A percentile compares a stretch with the other conserved stretches of the same genome.
These are phyloP conservation scores for Colletotrichum sojae DNA, from an alignment of 2,329 filamentous ascomycete genomes.

Conservation along the genomic window DNA sequence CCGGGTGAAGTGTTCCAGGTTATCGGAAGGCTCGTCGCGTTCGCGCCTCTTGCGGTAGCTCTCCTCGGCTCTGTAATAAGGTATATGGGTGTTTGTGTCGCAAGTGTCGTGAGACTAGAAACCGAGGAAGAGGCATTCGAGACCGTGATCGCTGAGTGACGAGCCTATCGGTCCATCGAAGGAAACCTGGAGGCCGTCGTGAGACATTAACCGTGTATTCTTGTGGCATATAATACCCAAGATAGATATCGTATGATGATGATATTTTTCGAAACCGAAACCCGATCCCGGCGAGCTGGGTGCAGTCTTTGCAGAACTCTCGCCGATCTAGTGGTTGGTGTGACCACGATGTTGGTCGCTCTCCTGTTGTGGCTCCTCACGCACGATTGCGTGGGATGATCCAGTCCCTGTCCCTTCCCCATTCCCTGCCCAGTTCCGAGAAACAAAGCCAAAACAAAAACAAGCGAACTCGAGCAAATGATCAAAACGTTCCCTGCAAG, in stretches of 20 bases:
- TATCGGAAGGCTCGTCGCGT: not conserved
- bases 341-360: slow-evolving; percentile 27
- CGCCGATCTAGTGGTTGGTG: slow-evolving; percentile 33
- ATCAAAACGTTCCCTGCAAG: not conserved
- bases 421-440: not conserved
- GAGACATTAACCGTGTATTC: slow-evolving; percentile 38
- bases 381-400: not conserved
- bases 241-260: slow-evolving; percentile 23
- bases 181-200: slow-evolving; percentile 28
- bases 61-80: slow-evolving; percentile 28
- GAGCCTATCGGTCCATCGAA: slow-evolving; percentile 8
- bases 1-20: not conserved
- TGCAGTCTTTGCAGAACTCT: slow-evolving; percentile 39
- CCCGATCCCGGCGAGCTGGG: slow-evolving; percentile 26
- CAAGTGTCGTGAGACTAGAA: slow-evolving; percentile 28
- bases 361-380: slow-evolving; percentile 26
- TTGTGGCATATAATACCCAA: slow-evolving; percentile 8
- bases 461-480: slow-evolving; percentile 23
- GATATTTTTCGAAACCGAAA: slow-evolving; percentile 23
- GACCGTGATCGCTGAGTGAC: not conserved
- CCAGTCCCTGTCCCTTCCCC: not conserved
- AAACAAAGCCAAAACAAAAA: slow-evolving; percentile 23
- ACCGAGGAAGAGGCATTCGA: slow-evolving; percentile 4
- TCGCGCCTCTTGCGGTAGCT: not conserved
- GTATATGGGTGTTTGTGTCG: slow-evolving; percentile 23